Percentiles rank a stretch among this genome's conserved stretches.
Evolutionary conservation across 2,329 filamentous ascomycete genomes (phyloP).

Genomic region (Calonectria montana): DNA sequence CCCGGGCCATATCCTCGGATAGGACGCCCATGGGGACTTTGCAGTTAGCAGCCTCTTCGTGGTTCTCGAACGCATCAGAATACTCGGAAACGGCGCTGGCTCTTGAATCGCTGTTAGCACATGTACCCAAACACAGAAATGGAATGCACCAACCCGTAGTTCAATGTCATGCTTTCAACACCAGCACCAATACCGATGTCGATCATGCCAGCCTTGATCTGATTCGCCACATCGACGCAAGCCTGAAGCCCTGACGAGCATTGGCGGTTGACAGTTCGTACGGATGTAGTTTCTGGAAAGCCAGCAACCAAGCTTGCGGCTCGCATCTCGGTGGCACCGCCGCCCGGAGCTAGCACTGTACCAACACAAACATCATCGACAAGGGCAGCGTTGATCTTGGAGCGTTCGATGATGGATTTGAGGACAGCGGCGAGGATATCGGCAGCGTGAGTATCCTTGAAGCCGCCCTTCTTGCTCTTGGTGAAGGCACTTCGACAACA

Average conservation of each 20-base stretch:
- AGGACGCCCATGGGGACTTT: constrained; percentile 97
- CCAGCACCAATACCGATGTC: constrained; percentile 94
- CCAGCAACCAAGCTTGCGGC: constrained; percentile 91
- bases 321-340: constrained; percentile 96
- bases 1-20: constrained; percentile 95
- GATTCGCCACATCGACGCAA: constrained; percentile 93
- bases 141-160: constrained; percentile 79
- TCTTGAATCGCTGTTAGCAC: constrained; percentile 52
- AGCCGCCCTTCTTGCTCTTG: constrained; percentile 90
- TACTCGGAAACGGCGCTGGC: constrained; percentile 92
- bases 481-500: constrained; percentile 93
- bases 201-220: constrained; percentile 91
- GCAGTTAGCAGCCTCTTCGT: constrained; percentile 90
- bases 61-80: constrained; percentile 85
- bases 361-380: constrained; percentile 96
- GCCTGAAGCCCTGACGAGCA: constrained; percentile 95
- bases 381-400: constrained; percentile 85
- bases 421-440: constrained; percentile 89
- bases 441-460: constrained; percentile 92
- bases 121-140: not conserved
- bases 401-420: constrained; percentile 83
- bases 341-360: constrained; percentile 89
- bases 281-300: constrained; percentile 86
- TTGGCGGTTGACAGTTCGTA: constrained; percentile 91
- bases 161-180: constrained; percentile 94